Base-by-base conservation (phyloP, 331 rosid genomes). In the Acacia concinna region DNA sequence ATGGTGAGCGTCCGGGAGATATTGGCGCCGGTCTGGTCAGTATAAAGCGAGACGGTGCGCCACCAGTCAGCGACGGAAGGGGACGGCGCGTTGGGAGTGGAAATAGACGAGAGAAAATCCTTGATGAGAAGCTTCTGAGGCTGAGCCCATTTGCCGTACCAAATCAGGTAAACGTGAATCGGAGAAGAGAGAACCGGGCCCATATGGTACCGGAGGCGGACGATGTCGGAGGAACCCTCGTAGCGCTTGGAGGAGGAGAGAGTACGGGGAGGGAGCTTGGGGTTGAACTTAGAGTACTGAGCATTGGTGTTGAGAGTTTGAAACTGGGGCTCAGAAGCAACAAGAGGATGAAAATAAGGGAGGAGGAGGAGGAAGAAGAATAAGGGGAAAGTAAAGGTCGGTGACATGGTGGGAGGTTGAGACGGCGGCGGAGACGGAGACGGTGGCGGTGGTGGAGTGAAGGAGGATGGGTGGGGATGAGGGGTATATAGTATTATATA, bases 61-160 rank as follows among this genome's bases (percentile, higher is more conserved):
- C 98, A 92, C 98, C 97, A 92, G 78, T 88, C 90, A 5, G 98
- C 69, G 63, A 94, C 95, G 51, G 97, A 89, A 51, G 98, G 98
- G 0, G 96, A 44, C 1, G 92, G 78, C 0, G 88, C 71, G 34
- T 76, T 32, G 32, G 88, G 3, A 66, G 86, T 15, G 62, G 98
- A 88, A 78, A 92, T 85, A 12, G 98, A 94, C 10, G 57, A 78
- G 41, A 92, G 87, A 47, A 94, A 94, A 47, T 92, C 94, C n/a
- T 89, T 91, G 79, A 94, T 92, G 30, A 88, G 79, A n/a, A 75
- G 83, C 81, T 87, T 85, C 10, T 94, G 85, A 1, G 92, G 68
- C 1, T 56, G 69, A 6, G 88, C 34, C 97, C 97, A 94, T 13
- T 88, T 86, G 0, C 98, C 97, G 82, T 94, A 94, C 98, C 98